These are phyloP conservation scores for Mallotus repandus DNA, from an alignment of 441 rosid species.

Conservation along the genomic window DNA sequence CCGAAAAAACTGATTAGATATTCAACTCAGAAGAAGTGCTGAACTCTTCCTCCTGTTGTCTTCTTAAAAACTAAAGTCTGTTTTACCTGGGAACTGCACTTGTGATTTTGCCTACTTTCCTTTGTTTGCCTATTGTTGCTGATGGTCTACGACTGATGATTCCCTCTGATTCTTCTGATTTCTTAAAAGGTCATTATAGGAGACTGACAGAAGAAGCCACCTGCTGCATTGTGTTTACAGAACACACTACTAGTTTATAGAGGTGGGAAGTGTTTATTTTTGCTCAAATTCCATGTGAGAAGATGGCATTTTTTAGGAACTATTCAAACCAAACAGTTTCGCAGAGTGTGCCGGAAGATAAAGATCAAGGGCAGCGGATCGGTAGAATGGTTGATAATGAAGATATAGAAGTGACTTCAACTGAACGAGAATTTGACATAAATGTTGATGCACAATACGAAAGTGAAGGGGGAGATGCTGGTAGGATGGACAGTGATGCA, in stretches of 20 bases:
- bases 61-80: too few species aligned
- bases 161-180: neutral
- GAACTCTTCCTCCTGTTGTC: too few species aligned
- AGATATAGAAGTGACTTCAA: conserved; percentile 42
- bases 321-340: conserved; percentile 60
- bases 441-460: conserved; percentile 69
- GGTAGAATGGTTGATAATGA: conserved; percentile 48
- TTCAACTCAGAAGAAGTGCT: too few species aligned
- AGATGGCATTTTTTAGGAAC: conserved; percentile 91
- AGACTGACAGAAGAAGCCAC: conserved; percentile 2
- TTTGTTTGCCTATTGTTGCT: neutral
- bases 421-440: conserved; percentile 76
- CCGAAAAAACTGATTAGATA: neutral
- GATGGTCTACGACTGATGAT: neutral
- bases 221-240: conserved; percentile 17
- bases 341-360: conserved; percentile 59
- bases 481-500: conserved; percentile 45
- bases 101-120: neutral
- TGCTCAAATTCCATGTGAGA: conserved; percentile 41
- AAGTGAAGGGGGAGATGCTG: conserved; percentile 60
- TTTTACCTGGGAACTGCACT: too few species aligned
- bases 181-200: neutral
- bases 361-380: conserved; percentile 44
- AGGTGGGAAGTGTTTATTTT: conserved; percentile 11
- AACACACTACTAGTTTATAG: conserved; percentile 4